Evolutionary conservation across 352 stramenopile genomes (phyloP).

Genomic region (Phytopythium vexans): DNA sequence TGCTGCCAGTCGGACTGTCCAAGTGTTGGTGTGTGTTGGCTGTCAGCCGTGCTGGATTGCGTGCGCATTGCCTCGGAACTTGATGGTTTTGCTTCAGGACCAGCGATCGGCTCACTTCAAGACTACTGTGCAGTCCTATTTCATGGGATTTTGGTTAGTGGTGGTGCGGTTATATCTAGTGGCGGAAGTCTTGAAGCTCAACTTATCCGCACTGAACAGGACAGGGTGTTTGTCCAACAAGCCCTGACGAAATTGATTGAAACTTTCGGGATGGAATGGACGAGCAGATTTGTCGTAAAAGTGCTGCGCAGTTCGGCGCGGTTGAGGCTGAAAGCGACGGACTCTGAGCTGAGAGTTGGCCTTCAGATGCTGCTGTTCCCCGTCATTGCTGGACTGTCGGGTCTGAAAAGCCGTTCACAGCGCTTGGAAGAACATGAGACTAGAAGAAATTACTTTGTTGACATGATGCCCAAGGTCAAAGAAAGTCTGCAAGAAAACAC

Average conservation of each 20-base stretch:
- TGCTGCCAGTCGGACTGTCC: too few relatives aligned
- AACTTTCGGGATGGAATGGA: slow-evolving; percentile 20
- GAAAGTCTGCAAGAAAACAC: slow-evolving; percentile 18
- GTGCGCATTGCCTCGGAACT: too few relatives aligned
- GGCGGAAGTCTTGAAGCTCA: slow-evolving; percentile 8
- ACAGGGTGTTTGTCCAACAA: slow-evolving; percentile 16
- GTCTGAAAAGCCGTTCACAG: neutral
- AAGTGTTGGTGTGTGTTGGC: too few relatives aligned
- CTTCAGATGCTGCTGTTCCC: slow-evolving; percentile 34
- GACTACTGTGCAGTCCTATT: slow-evolving; percentile 23
- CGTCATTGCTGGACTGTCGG: slow-evolving; percentile 8
- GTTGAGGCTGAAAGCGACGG: neutral
- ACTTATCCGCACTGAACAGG: slow-evolving; percentile 16
- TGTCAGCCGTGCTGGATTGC: too few relatives aligned
- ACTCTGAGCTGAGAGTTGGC: slow-evolving; percentile 7
- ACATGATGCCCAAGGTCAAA: slow-evolving; percentile 14
- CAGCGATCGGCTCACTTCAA: slow-evolving; percentile 2
- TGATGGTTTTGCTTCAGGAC: too few relatives aligned
- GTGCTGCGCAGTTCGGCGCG: slow-evolving; percentile 14
- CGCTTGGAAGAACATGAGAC: neutral
- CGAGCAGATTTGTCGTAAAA: slow-evolving; percentile 13
- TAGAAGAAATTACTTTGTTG: slow-evolving; percentile 19
- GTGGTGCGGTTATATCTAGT: slow-evolving; percentile 37
- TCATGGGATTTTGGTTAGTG: slow-evolving; percentile 16
- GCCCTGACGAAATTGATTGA: slow-evolving; percentile 20